Percentiles rank a stretch among this genome's conserved stretches.
Evolutionary conservation across 208 protist genomes (phyloP).

Genomic region (Trypanosoma avium): DNA sequence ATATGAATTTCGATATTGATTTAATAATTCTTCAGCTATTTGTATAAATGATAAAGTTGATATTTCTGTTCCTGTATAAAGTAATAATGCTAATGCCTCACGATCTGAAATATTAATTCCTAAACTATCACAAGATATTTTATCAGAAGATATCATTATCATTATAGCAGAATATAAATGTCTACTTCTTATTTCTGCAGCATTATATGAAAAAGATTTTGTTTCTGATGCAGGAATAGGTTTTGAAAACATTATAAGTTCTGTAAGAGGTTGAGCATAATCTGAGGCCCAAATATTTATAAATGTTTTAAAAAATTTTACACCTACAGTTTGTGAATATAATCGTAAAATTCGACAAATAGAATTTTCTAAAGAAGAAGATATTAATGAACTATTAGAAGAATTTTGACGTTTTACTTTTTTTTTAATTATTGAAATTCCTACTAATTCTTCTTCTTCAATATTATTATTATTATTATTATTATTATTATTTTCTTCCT

Average conservation of each 20-base stretch:
- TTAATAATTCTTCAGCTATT: not conserved
- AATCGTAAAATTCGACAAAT: slow-evolving; percentile 11
- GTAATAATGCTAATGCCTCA: not conserved
- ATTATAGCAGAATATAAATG: too few species aligned
- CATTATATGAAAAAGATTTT: too few species aligned
- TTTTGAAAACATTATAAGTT: not conserved
- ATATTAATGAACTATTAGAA: too few species aligned
- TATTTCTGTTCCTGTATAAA: not conserved
- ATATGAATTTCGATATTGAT: not conserved
- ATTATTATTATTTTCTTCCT: too few species aligned
- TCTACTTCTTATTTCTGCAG: too few species aligned
- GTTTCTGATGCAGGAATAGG: not conserved
- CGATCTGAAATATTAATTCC: too few species aligned
- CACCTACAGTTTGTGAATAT: not conserved
- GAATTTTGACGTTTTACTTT: too few species aligned
- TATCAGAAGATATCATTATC: too few species aligned
- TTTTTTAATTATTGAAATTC: too few species aligned
- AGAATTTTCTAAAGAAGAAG: not conserved
- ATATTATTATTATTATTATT: too few species aligned
- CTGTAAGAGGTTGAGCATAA: not conserved
- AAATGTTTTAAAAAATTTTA: slow-evolving; percentile 12
- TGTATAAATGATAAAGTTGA: slow-evolving; percentile 2
- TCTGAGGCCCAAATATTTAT: slow-evolving; percentile 13
- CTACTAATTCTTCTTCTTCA: too few species aligned
- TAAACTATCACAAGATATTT: too few species aligned